Evolutionary conservation across 2,329 filamentous ascomycete species (phyloP), one percentile per base, ranked within the genome.

Genomic region (Cyphellophora attinorum): DNA sequence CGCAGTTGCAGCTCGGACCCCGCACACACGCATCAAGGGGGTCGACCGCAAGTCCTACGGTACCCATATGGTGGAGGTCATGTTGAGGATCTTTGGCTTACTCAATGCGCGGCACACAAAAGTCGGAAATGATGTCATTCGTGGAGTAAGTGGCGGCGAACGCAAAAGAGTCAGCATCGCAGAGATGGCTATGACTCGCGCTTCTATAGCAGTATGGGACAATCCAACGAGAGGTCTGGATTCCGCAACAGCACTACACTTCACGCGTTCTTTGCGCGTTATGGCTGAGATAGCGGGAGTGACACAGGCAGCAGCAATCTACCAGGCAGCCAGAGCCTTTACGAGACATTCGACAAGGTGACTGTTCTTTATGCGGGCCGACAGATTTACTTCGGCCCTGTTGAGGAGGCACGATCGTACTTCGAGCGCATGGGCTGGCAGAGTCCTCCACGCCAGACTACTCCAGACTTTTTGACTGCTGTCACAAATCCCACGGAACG

Each of bases 31-130:
- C n/a, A n/a, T n/a, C n/a, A n/a, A 70, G 3, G 83, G 83, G 14
- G 70, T 89, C 47, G 76, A 72, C 18, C 81, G 81, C 53, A 55
- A 61, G 5, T 76, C 81, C 11, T 89, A 88, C 64, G 86, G 85
- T 62, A 68, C 80, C 32, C 75, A 77, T 47, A 76, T 93, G 38
- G 63, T 86, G 39, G 70, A 75, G n/a, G 74, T 79, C 50, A 67
- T 94, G 40, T 66, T 93, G 36, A 84, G 82, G 51, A 89, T 93
- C 81, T 93, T 94, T 67, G 89, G 89, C 53, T 93, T 94, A 33
- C 81, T 86, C 54, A 85, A 93, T 57, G 93, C 85, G 0, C 70
- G 76, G 32, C n/a, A 77, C 16, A 84, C 79, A 4, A 80, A 76
- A 47, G 75, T 83, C 4, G 79, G 79, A 2, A 72, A 82, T 39